A percentile compares a stretch with the other conserved stretches of the same genome.
Conservation (phyloP, 768 basidiomycete genomes). For the Panellus pusillus region DNA sequence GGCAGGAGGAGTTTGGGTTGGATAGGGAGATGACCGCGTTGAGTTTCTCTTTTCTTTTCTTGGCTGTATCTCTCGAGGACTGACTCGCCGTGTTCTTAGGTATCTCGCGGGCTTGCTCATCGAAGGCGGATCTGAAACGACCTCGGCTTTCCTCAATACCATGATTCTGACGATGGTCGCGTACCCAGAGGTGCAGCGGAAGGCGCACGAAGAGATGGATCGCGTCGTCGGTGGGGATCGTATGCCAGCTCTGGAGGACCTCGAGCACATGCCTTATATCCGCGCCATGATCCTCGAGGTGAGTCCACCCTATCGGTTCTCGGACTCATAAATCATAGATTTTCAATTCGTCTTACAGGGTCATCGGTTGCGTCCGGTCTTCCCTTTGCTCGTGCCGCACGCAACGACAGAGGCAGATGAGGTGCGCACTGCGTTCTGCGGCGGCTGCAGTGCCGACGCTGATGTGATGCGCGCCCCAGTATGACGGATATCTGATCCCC, state of each 20-base stretch:
- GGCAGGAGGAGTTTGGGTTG: conserved; percentile 8
- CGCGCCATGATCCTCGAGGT: conserved; percentile 26
- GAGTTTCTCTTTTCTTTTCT: not conserved
- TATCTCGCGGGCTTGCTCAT: conserved; percentile 31
- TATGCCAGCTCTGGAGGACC: conserved; percentile 24
- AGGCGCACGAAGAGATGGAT: no score
- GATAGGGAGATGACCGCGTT: no score
- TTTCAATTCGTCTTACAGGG: no score
- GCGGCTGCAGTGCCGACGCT: not conserved
- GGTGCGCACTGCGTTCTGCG: not conserved
- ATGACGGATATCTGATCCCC: conserved; percentile 12
- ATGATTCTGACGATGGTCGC: no score
- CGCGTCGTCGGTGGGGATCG: conserved; percentile 26
- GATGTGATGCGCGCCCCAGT: not conserved
- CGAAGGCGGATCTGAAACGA: no score
- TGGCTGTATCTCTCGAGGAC: conserved; percentile 30
- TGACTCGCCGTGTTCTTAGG: conserved; percentile 31
- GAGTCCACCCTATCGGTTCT: no score
- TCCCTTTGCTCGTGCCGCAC: conserved; percentile 5
- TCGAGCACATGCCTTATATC: conserved; percentile 25
- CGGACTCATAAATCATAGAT: no score
- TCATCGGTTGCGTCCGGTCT: conserved; percentile 13
- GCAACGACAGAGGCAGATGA: not conserved
- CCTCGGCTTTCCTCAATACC: no score
- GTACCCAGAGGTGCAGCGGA: no score